Evolutionary conservation across 306 rosid genomes (phyloP).

Genomic region (Cucurbita moschata): DNA sequence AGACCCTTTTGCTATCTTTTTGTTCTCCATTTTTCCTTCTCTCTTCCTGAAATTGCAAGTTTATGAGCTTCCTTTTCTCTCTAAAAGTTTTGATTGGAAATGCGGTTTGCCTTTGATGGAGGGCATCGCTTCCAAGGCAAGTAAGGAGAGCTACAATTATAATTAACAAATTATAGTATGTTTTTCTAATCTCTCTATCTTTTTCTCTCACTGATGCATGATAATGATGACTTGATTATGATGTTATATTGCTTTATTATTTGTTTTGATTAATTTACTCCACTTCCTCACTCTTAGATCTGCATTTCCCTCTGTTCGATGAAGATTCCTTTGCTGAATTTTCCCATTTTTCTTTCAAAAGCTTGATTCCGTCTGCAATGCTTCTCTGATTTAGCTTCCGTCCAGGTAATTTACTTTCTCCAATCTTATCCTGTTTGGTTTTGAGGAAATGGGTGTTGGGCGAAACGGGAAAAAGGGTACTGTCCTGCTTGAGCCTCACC

Average conservation of each 20-base stretch:
- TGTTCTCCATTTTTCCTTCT: neutral
- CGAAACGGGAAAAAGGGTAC: neutral
- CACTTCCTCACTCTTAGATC: slow-evolving; percentile 37
- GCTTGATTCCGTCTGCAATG: slow-evolving; percentile 26
- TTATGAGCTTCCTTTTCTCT: neutral
- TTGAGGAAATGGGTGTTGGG: neutral
- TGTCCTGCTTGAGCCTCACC: neutral
- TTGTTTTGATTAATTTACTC: slow-evolving; percentile 10
- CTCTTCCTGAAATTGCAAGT: slow-evolving; percentile 1
- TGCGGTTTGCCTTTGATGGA: slow-evolving; percentile 34
- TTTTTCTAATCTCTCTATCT: neutral
- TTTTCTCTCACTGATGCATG: slow-evolving; percentile 5
- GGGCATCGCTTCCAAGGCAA: slow-evolving; percentile 85
- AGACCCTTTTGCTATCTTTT: neutral
- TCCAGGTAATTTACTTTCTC: slow-evolving; percentile 25
- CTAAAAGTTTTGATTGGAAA: slow-evolving; percentile 27
- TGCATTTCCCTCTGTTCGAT: slow-evolving; percentile 13
- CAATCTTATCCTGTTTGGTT: slow-evolving; percentile 15
- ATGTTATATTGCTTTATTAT: slow-evolving; percentile 10
- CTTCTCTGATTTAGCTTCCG: slow-evolving; percentile 20
- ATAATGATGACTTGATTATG: slow-evolving; percentile 10
- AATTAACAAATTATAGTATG: neutral
- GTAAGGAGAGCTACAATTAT: slow-evolving; percentile 17
- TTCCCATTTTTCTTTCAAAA: slow-evolving; percentile 4
- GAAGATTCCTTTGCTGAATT: slow-evolving; percentile 24